Evolutionary conservation across 345 rosid species (phyloP).

Genomic region (Linum tenue): DNA sequence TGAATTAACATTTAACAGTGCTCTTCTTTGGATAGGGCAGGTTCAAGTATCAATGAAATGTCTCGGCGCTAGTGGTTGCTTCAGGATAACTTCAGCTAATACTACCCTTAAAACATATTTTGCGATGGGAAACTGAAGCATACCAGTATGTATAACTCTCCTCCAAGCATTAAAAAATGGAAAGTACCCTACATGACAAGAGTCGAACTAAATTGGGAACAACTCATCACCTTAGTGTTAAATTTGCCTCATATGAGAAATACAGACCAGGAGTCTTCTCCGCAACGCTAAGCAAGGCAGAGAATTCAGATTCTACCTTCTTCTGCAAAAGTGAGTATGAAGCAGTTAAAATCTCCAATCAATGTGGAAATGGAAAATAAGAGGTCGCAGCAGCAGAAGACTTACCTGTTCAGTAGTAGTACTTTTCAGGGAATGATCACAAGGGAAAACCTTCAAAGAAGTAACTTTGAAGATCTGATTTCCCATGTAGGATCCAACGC

Average conservation of each 20-base stretch:
- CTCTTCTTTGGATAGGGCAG: background rate
- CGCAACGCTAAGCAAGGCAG: slow-evolving; percentile 52
- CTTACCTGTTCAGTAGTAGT: slow-evolving; percentile 73
- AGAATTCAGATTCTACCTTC: slow-evolving; percentile 76
- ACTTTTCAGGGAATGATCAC: slow-evolving; percentile 67
- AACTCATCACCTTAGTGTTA: slow-evolving; percentile 63
- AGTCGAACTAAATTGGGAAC: background rate
- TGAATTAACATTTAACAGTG: background rate
- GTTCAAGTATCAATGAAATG: background rate
- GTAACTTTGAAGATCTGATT: slow-evolving; percentile 70
- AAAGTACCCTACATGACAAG: background rate
- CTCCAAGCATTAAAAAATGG: too few relatives aligned
- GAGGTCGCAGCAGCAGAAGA: slow-evolving; percentile 2
- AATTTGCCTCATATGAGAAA: slow-evolving; percentile 80
- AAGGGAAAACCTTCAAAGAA: slow-evolving; percentile 76
- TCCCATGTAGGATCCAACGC: slow-evolving; percentile 75
- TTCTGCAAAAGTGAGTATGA: slow-evolving; percentile 39
- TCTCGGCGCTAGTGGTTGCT: background rate
- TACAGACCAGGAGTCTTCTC: slow-evolving; percentile 73
- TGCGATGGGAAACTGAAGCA: background rate
- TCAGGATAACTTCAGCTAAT: background rate
- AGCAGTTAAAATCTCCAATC: slow-evolving; percentile 9
- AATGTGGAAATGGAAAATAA: background rate
- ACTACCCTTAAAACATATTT: background rate
- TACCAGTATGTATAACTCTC: background rate